These are phyloP conservation scores for Epichloe amarillans DNA, from an alignment of 2,329 filamentous ascomycete species.

Conservation along the genomic window DNA sequence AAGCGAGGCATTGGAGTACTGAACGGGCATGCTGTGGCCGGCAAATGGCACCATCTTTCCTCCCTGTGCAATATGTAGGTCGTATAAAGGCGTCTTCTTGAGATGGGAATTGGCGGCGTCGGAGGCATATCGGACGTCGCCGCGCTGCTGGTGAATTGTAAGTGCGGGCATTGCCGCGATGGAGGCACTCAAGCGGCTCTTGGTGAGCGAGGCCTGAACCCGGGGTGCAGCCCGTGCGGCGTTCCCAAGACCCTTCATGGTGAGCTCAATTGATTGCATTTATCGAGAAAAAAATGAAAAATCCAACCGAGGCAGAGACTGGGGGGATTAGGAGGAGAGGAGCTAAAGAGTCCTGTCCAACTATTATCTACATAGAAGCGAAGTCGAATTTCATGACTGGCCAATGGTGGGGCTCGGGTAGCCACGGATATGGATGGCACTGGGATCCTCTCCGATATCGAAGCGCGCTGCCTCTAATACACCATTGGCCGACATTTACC, in stretches of 20 bases:
- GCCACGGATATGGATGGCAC: conserved; percentile 7
- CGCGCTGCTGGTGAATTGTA: conserved; percentile 5
- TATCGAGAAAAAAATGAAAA: conserved; percentile 1
- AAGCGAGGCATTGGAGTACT: conserved; percentile 67
- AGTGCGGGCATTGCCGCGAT: conserved; percentile 4
- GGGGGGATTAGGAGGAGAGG: conserved; percentile 3
- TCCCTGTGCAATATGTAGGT: conserved; percentile 63
- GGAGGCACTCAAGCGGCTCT: conserved; percentile 2
- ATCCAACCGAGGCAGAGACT: conserved; percentile 1
- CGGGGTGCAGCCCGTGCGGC: conserved; percentile 18
- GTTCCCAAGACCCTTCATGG: conserved; percentile 20
- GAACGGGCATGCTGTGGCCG: conserved; percentile 83
- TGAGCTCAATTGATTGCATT: conserved; percentile 3
- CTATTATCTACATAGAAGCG: conserved; percentile 1
- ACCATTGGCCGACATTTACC: too few species aligned
- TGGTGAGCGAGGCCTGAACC: conserved; percentile 7
- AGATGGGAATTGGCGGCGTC: not conserved
- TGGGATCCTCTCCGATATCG: conserved; percentile 12
- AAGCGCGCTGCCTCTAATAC: conserved; percentile 1
- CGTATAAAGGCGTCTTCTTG: conserved; percentile 59
- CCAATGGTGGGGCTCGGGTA: conserved; percentile 13
- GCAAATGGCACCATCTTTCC: conserved; percentile 97
- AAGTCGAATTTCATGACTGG: conserved; percentile 5
- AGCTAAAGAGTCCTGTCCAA: not conserved
- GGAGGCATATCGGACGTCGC: conserved; percentile 17